phyloP scores from a whole-genome alignment of 108 stramenopile species.

The Poteriospumella lacustris region DNA sequence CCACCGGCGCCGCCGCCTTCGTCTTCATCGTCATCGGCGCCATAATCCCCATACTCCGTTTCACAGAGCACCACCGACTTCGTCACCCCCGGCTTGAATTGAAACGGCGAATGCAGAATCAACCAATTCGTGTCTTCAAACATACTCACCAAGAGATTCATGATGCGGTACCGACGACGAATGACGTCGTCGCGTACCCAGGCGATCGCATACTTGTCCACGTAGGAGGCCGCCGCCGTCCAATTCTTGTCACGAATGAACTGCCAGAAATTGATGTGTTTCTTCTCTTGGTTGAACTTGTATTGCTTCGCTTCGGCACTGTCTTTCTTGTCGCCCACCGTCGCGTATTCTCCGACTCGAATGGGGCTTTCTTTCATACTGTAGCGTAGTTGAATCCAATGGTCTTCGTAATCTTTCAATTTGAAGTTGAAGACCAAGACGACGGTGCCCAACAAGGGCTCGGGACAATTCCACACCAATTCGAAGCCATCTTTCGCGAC shows the following conservation, averaged over 20 bases:
- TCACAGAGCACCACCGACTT: constrained; percentile 4
- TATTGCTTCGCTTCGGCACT: neutral
- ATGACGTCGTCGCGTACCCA: neutral
- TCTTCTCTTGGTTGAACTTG: constrained; percentile 14
- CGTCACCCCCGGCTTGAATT: neutral
- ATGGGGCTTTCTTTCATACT: constrained; percentile 10
- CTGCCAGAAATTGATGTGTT: neutral
- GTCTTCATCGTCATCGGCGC: neutral
- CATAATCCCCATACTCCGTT: neutral
- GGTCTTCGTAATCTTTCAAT: neutral
- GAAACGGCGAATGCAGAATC: neutral
- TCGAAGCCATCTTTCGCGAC: neutral
- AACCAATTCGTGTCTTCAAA: neutral
- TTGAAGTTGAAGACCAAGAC: neutral
- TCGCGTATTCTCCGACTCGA: neutral
- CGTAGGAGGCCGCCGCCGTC: neutral
- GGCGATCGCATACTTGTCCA: neutral
- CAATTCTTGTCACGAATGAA: constrained; percentile 16
- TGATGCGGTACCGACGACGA: neutral
- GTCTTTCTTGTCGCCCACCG: neutral
- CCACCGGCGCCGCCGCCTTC: neutral
- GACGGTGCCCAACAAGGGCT: neutral
- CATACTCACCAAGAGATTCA: constrained; percentile 1
- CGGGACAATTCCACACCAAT: constrained; percentile 13
- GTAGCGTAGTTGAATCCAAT: constrained; percentile 14